These are phyloP conservation scores for Saitozyma sp. DNA, from an alignment of 768 basidiomycete genomes.

Conservation along the genomic window DNA sequence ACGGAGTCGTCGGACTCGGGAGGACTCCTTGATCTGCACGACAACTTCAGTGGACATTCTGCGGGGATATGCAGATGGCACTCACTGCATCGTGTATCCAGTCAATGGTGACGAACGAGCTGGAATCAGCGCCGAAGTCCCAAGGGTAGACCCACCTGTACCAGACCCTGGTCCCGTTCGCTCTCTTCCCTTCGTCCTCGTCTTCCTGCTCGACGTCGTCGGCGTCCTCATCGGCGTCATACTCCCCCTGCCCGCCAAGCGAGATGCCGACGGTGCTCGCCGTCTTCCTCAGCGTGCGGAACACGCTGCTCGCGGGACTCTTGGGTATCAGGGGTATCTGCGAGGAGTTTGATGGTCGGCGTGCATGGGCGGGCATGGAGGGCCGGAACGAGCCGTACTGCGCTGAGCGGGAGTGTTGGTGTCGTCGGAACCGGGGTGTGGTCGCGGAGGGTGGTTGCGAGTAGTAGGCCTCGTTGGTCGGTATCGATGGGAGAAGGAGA, in stretches of 20 bases:
- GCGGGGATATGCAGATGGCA: conserved; percentile 6
- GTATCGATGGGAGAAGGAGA: conserved; percentile 19
- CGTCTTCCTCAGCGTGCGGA: conserved; percentile 30
- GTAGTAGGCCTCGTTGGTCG: conserved; percentile 41
- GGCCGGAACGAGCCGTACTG: background rate
- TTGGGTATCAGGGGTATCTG: conserved; percentile 5
- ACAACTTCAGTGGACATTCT: background rate
- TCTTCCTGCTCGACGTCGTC: conserved; percentile 29
- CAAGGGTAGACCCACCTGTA: conserved; percentile 44
- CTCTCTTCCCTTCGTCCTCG: conserved; percentile 59
- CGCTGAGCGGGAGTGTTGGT: conserved; percentile 1
- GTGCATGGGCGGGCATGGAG: background rate
- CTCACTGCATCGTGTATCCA: conserved; percentile 86
- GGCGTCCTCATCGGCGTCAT: conserved; percentile 21
- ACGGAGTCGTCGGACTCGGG: conserved; percentile 72
- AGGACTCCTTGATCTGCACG: conserved; percentile 79
- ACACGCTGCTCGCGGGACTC: conserved; percentile 26
- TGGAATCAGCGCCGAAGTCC: conserved; percentile 19
- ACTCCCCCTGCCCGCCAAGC: conserved; percentile 28
- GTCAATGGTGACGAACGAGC: conserved; percentile 79
- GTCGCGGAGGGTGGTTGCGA: conserved; percentile 34
- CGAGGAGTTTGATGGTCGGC: background rate
- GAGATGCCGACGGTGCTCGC: conserved; percentile 38
- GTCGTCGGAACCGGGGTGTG: conserved; percentile 28
- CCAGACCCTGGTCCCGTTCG: conserved; percentile 69